These are phyloP conservation scores for Mucor circinelloides DNA, from an alignment of 371 early-diverging fungal genomes.

Conservation along the genomic window DNA sequence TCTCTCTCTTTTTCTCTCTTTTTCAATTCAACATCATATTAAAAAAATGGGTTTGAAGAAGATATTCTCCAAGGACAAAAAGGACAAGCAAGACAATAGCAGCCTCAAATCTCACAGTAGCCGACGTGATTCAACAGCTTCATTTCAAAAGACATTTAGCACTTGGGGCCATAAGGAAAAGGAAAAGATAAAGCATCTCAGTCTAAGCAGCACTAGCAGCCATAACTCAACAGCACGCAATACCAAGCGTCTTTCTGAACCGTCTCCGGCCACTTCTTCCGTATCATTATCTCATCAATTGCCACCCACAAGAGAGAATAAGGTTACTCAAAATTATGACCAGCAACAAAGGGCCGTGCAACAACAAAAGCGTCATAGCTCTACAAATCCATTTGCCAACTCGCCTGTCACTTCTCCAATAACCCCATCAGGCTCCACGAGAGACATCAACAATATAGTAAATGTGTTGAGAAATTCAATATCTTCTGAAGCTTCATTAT, in stretches of 20 bases:
- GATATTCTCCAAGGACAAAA: constrained; percentile 16
- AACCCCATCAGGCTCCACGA: constrained; percentile 12
- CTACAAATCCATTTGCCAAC: background rate
- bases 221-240: background rate
- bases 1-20: background rate
- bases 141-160: constrained; percentile 2
- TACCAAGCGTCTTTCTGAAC: background rate
- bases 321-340: constrained; percentile 4
- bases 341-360: background rate
- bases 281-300: background rate
- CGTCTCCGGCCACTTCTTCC: background rate
- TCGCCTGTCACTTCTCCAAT: background rate
- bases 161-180: constrained; percentile 2
- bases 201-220: background rate
- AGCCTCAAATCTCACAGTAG: constrained; percentile 7
- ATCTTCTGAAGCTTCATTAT: background rate
- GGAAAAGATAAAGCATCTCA: constrained; percentile 4
- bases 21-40: background rate
- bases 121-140: constrained; percentile 10
- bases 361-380: constrained; percentile 1
- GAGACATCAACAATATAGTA: constrained; percentile 4
- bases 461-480: constrained; percentile 1
- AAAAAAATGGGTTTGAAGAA: constrained; percentile 25
- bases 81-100: background rate
- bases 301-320: constrained; percentile 4